These are phyloP conservation scores for Phytophthora europaea DNA, from an alignment of 352 stramenopile genomes.

Conservation along the genomic window DNA sequence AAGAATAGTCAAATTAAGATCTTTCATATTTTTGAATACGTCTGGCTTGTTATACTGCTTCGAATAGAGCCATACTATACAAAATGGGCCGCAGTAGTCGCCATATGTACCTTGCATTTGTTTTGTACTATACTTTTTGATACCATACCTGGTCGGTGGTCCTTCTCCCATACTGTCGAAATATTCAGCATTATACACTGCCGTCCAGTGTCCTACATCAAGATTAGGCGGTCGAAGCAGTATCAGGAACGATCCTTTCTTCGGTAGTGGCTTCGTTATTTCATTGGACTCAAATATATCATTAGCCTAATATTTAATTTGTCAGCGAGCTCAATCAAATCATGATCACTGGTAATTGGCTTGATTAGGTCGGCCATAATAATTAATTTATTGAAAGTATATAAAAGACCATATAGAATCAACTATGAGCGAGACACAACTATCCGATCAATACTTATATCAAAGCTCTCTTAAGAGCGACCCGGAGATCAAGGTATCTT, in stretches of 20 bases:
- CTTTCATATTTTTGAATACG: too few relatives aligned
- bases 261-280: not conserved
- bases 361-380: not conserved
- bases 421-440: not conserved
- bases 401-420: not conserved
- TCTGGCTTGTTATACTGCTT: too few relatives aligned
- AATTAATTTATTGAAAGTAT: not conserved
- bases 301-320: not conserved
- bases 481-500: not conserved
- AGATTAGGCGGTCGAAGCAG: not conserved
- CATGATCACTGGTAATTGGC: not conserved
- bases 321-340: not conserved
- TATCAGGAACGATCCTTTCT: not conserved
- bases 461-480: not conserved
- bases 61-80: too few relatives aligned
- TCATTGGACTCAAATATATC: not conserved
- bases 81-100: too few relatives aligned
- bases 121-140: too few relatives aligned
- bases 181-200: too few relatives aligned
- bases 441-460: not conserved
- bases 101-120: too few relatives aligned
- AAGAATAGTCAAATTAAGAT: too few relatives aligned
- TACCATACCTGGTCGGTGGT: too few relatives aligned
- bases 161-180: too few relatives aligned
- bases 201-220: not conserved